Base-by-base conservation (phyloP, 2,329 filamentous ascomycete genomes). In the Leptosphaerulina australis region DNA sequence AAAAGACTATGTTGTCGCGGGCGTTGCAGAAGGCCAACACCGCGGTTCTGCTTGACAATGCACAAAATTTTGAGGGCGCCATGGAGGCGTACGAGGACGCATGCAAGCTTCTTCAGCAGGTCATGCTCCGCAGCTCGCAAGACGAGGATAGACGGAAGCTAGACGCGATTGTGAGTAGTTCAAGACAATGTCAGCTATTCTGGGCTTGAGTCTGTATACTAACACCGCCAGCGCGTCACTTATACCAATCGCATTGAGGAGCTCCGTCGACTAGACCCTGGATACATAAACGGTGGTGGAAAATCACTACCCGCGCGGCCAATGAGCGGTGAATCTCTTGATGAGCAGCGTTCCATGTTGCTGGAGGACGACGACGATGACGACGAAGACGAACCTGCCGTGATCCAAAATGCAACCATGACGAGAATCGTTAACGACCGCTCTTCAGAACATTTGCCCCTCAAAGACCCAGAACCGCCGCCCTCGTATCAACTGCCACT, bases 1-100 rank as follows among this genome's bases (percentile, higher is more conserved):
- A 97, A 71, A 97, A 97, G 77, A 89, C 87, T 9, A 97, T 97
- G 92, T 81, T 99, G 26, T 96, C 93, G n/a, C 90, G 89, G 63
- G 94, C 94, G 0, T 78, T 99, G 45, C 88, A 96, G 69, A 96
- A 97, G 75, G 94, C 94, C 39, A 97, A 99, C 68, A 93, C 90
- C 10, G 94, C 94, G 17, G 94, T 99, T 20, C 83, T 97, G 60
- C 83, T 99, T 30, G 94, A 99, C 75, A 97, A 97, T 81, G 91
- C 91, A 11, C 90, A 94, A 66, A 96, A 97, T 67, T 93, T 94
- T 56, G 90, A 93, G 70, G 91, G 90, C 30, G 94, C 94, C 14
- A 87, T 95, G 68, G 85, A 91, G 64, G 91, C 93, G 11, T 99
- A 99, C 70, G 81, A 83, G 9, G 94, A 99, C 74, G 94, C 95